These are phyloP conservation scores for Coleophoma eucalyptorum DNA, from an alignment of 2,329 filamentous ascomycete genomes.

Conservation along the genomic window DNA sequence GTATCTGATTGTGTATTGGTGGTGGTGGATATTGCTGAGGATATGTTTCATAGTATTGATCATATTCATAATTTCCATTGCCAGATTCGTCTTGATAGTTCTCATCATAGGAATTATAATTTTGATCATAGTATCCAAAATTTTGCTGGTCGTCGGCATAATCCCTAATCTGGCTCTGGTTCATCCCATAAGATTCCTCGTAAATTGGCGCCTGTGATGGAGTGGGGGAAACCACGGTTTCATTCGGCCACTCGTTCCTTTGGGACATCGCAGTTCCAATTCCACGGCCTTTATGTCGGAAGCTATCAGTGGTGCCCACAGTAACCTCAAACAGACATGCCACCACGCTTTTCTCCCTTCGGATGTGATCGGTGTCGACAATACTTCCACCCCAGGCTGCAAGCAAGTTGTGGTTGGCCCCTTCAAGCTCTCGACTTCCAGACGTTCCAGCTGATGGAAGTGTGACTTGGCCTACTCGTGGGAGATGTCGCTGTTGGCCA, in stretches of 20 bases:
- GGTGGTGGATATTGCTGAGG: slow-evolving; percentile 27
- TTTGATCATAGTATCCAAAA: slow-evolving; percentile 28
- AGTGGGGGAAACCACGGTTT: slow-evolving; percentile 9
- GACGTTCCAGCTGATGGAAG: slow-evolving; percentile 13
- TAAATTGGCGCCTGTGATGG: slow-evolving; percentile 16
- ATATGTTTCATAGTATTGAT: slow-evolving; percentile 25
- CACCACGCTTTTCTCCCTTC: slow-evolving; percentile 89
- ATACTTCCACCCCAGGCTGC: slow-evolving; percentile 63
- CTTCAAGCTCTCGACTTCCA: slow-evolving; percentile 26
- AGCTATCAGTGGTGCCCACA: slow-evolving; percentile 79
- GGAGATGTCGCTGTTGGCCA: slow-evolving; percentile 47
- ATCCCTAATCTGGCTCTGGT: slow-evolving; percentile 3
- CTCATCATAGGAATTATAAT: slow-evolving; percentile 22
- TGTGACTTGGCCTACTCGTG: slow-evolving; percentile 22
- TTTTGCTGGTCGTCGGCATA: slow-evolving; percentile 11
- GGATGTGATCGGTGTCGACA: slow-evolving; percentile 80
- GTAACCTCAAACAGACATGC: slow-evolving; percentile 82
- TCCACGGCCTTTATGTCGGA: slow-evolving; percentile 25
- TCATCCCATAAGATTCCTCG: slow-evolving; percentile 12
- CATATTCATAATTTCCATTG: slow-evolving; percentile 20
- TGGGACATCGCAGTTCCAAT: slow-evolving; percentile 12
- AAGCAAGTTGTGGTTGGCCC: slow-evolving; percentile 39
- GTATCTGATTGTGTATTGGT: slow-evolving; percentile 36
- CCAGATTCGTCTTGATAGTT: slow-evolving; percentile 17
- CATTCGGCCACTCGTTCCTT: slow-evolving; percentile 12